Percentiles rank a stretch among this genome's conserved stretches.
phyloP scores from a whole-genome alignment of 345 rosid genomes.

The Gossypium arboreum region DNA sequence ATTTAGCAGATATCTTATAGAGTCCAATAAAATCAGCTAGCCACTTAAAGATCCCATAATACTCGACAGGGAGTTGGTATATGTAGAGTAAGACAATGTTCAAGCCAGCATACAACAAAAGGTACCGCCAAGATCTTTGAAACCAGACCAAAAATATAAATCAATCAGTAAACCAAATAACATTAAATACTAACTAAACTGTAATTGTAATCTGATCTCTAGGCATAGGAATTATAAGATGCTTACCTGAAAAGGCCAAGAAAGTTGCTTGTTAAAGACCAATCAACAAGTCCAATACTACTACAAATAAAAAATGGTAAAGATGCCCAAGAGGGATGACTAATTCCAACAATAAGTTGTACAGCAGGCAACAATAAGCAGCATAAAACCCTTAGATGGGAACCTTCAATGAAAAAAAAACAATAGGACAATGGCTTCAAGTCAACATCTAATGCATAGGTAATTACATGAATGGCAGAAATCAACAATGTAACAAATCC shows the following conservation, averaged over 20 bases:
- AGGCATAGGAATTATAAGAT: conserved; percentile 2
- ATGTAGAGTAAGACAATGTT: conserved; percentile 41
- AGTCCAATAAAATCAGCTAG: conserved; percentile 41
- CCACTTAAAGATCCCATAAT: conserved; percentile 25
- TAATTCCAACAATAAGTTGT: conserved; percentile 49
- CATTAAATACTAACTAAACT: neutral
- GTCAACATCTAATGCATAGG: neutral
- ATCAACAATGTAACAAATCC: neutral
- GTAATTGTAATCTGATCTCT: neutral
- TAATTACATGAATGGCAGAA: neutral
- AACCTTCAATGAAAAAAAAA: conserved; percentile 37
- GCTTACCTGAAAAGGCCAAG: conserved; percentile 48
- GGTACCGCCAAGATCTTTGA: conserved; percentile 54
- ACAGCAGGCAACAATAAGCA: conserved; percentile 42
- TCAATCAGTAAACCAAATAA: conserved; percentile 19
- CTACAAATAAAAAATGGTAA: conserved; percentile 54
- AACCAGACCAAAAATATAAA: conserved; percentile 16
- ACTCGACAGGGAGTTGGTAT: conserved; percentile 45
- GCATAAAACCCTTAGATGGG: conserved; percentile 43
- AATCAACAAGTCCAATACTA: conserved; percentile 44
- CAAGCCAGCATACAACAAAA: conserved; percentile 42
- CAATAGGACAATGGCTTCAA: conserved; percentile 18
- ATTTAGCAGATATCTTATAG: conserved; percentile 37
- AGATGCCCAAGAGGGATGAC: conserved; percentile 57
- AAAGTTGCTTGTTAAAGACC: conserved; percentile 56